phyloP scores from a whole-genome alignment of 1,284 basidiomycete genomes.

The Pseudozyma pruni region DNA sequence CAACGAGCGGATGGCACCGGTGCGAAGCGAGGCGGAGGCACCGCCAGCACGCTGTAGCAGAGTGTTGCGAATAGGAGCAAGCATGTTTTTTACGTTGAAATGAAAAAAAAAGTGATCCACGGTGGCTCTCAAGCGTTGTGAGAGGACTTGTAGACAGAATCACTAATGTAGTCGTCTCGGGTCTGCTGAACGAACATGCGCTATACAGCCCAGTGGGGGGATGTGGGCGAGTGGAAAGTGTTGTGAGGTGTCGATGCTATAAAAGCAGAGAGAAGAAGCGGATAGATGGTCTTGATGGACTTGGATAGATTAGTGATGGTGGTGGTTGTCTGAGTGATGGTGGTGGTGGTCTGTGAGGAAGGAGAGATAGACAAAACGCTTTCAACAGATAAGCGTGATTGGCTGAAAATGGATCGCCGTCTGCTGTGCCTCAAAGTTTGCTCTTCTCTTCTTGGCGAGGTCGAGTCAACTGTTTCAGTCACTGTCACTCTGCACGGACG shows the following conservation, averaged over 20 bases:
- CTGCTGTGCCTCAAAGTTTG: slow-evolving; percentile 1
- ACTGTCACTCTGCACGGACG: slow-evolving; percentile 9
- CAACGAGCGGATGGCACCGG: slow-evolving; percentile 21
- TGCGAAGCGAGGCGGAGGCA: slow-evolving; percentile 14
- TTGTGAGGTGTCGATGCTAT: slow-evolving; percentile 4
- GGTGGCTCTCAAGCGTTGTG: slow-evolving; percentile 43
- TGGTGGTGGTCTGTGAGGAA: neutral
- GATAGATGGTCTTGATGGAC: too few relatives aligned
- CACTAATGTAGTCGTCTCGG: slow-evolving; percentile 66
- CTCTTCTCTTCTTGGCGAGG: neutral
- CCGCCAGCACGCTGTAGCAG: slow-evolving; percentile 39
- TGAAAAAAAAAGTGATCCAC: slow-evolving; percentile 10
- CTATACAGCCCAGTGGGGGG: slow-evolving; percentile 45
- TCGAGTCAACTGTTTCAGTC: slow-evolving; percentile 9
- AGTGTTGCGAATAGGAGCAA: slow-evolving; percentile 40
- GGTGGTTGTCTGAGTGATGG: neutral
- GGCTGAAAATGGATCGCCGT: too few relatives aligned
- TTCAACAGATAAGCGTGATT: slow-evolving; percentile 10
- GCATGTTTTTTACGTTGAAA: slow-evolving; percentile 28
- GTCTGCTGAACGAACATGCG: slow-evolving; percentile 62
- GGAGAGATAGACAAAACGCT: neutral
- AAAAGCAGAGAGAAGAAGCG: neutral
- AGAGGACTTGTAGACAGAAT: slow-evolving; percentile 58
- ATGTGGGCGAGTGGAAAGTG: slow-evolving; percentile 18
- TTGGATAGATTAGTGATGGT: too few relatives aligned